phyloP scores from a whole-genome alignment of 805 yeast species.

The Candida coquimbonensis region DNA sequence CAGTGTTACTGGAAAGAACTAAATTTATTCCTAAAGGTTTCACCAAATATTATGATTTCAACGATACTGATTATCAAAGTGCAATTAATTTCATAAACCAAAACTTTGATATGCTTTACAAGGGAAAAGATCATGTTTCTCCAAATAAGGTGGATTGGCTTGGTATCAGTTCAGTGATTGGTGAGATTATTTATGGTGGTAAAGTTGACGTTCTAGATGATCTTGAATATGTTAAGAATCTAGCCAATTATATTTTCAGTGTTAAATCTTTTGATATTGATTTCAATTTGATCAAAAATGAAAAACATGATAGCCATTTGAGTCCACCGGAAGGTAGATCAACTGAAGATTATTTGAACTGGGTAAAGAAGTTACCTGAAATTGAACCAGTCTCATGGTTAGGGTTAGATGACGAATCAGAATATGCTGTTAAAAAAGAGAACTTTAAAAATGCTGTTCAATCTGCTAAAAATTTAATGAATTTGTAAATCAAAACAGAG shows the following conservation, averaged over 20 bases:
- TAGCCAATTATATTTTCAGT: constrained; percentile 35
- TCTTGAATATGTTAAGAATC: constrained; percentile 24
- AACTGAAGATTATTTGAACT: constrained; percentile 29
- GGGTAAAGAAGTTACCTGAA: constrained; percentile 53
- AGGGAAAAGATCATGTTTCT: constrained; percentile 29
- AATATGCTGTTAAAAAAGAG: constrained; percentile 23
- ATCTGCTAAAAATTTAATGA: neutral
- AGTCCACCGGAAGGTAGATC: constrained; percentile 43
- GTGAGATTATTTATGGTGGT: constrained; percentile 58
- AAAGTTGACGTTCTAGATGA: constrained; percentile 43
- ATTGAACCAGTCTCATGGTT: constrained; percentile 47
- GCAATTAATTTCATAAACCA: constrained; percentile 39
- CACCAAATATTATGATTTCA: constrained; percentile 55
- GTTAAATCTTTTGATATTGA: constrained; percentile 31
- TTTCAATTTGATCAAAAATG: constrained; percentile 35
- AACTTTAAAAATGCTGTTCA: constrained; percentile 5
- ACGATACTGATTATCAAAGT: constrained; percentile 59
- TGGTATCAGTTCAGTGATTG: constrained; percentile 40
- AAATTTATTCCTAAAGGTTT: constrained; percentile 62
- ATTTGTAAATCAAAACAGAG: neutral
- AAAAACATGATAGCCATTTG: constrained; percentile 8
- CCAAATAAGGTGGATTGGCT: constrained; percentile 48
- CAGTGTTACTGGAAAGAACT: constrained; percentile 50
- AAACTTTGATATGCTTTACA: constrained; percentile 27
- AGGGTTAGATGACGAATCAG: constrained; percentile 39